These are phyloP conservation scores for Zoysia pacifica DNA, from an alignment of 176 grass and related monocot genomes.

Conservation along the genomic window DNA sequence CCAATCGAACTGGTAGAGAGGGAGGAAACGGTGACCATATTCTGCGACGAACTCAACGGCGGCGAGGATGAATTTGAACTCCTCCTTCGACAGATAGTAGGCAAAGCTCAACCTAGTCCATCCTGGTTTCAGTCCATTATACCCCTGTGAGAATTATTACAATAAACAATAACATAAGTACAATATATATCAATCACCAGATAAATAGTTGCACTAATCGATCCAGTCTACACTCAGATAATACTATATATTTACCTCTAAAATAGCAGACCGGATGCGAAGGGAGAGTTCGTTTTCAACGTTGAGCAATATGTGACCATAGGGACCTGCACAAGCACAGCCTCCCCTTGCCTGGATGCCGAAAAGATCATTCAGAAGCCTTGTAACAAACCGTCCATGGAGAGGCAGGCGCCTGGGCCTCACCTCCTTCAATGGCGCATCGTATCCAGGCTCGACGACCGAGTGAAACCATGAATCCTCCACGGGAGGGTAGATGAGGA, in stretches of 20 bases:
- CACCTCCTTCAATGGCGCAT: neutral
- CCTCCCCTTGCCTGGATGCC: conserved; percentile 79
- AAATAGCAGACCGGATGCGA: conserved; percentile 55
- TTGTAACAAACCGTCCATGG: conserved; percentile 66
- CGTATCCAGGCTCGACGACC: neutral
- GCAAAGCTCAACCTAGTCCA: conserved; percentile 79
- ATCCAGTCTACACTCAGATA: too few relatives aligned
- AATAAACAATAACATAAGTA: neutral
- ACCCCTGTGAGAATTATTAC: conserved; percentile 46
- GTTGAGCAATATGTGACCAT: conserved; percentile 61
- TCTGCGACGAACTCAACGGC: conserved; percentile 59
- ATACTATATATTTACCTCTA: conserved; percentile 29
- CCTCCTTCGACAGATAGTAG: conserved; percentile 65
- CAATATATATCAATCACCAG: neutral
- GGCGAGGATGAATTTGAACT: conserved; percentile 58
- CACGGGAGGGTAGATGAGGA: conserved; percentile 48
- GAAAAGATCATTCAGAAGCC: conserved; percentile 75
- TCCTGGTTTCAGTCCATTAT: conserved; percentile 70
- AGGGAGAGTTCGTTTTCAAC: conserved; percentile 48
- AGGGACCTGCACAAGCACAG: conserved; percentile 69
- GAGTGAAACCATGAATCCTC: neutral
- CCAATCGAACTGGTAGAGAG: conserved; percentile 68
- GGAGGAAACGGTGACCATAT: conserved; percentile 65
- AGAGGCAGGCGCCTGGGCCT: conserved; percentile 40
- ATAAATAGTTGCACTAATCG: too few relatives aligned